Evolutionary conservation across 176 grass and related monocot genomes (phyloP), one percentile per base, ranked within the genome.

Genomic region (Lolium rigidum): DNA sequence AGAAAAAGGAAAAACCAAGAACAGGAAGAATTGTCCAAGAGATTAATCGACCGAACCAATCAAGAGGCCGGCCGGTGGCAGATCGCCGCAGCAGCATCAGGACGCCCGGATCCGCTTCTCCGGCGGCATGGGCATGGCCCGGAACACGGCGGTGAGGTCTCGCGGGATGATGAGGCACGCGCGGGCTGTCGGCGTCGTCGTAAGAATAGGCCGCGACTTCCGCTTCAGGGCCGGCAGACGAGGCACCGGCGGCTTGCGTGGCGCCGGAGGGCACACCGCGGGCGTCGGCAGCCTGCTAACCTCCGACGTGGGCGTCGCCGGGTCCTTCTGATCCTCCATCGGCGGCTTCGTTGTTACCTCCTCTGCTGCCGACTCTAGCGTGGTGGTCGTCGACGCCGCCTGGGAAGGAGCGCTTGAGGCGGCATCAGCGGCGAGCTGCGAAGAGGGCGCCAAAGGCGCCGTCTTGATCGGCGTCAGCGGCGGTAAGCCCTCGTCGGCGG

Each of bases 31-130:
- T 77, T 82, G 44, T 85, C 86, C 82, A 65, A 56, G 90, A 82
- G 70, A 75, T 18, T 10, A 31, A 72, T 66, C 72, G 64, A 58
- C 82, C 70, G 70, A 91, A 82, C 75, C 75, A 38, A 63, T 72
- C 63, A 26, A 22, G 58, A 60, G 74, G 81, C 22, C 80, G 35
- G 80, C 47, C 75, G 47, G 72, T 20, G 58, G 16, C n/a, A 75
- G 84, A 84, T 87, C 63, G 74, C 63, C 22, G 72, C 88, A 35
- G 43, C 58, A 17, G 57, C 61, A 76, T 85, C 86, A 91, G 44
- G 62, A 80, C 60, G 87, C 88, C 59, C 88, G 90, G 88, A 95
- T 92, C 85, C 93, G 77, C 82, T 95, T 95, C 93, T 95, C 92
- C 28, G 90, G 88, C 0, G 93, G 83, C 66, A 95, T 47, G 20